phyloP scores from a whole-genome alignment of 306 rosid species.

The Cucurbita ficifolia region DNA sequence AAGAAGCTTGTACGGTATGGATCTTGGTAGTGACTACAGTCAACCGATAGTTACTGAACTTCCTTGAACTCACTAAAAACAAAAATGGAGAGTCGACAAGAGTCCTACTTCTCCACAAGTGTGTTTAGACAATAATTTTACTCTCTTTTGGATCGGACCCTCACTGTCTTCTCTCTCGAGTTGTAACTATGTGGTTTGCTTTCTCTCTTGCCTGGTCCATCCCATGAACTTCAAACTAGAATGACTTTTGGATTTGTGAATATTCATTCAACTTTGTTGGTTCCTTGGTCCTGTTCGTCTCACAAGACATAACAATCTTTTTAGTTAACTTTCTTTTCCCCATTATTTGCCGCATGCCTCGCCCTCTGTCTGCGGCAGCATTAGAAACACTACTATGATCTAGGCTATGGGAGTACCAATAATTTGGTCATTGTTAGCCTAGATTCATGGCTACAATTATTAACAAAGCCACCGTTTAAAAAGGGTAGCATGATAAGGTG shows the following conservation, averaged over 20 bases:
- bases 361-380: not conserved
- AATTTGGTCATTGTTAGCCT: not conserved
- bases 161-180: not conserved
- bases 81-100: too few relatives aligned
- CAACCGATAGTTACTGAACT: too few relatives aligned
- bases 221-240: not conserved
- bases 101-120: too few relatives aligned
- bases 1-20: too few relatives aligned
- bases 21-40: too few relatives aligned
- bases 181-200: constrained; percentile 4
- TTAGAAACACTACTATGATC: not conserved
- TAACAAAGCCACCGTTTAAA: not conserved
- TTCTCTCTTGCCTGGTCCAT: not conserved
- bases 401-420: not conserved
- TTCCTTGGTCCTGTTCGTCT: not conserved
- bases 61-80: too few relatives aligned
- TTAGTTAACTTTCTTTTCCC: not conserved
- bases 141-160: not conserved
- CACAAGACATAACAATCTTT: not conserved
- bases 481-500: constrained; percentile 12
- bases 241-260: not conserved
- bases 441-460: constrained; percentile 5
- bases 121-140: too few relatives aligned
- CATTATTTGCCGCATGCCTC: not conserved
- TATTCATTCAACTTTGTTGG: not conserved